Conservation (phyloP, 2,329 filamentous ascomycete genomes). For the Talaromyces sp. region DNA sequence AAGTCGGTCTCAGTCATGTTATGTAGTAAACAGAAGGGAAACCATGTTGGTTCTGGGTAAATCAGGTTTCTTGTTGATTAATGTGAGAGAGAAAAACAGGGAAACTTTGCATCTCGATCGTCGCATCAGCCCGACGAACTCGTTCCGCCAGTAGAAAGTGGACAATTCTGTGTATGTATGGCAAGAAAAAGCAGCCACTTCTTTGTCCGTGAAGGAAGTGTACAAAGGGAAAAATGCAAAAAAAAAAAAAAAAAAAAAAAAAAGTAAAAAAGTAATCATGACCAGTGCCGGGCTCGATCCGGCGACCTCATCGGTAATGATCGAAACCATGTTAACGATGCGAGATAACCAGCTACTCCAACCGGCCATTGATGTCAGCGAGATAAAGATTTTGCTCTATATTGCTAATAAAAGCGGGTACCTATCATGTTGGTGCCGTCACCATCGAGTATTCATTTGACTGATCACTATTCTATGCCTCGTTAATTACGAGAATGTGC, state of each 20-base stretch:
- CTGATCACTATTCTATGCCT: not conserved
- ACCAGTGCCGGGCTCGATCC: slow-evolving; percentile 4
- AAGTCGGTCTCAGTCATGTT: not conserved
- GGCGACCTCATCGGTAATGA: not conserved
- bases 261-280: not conserved
- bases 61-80: not conserved
- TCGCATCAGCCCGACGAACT: not conserved
- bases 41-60: not conserved
- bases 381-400: not conserved
- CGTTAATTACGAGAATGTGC: not conserved
- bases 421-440: not conserved
- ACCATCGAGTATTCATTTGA: too few species aligned
- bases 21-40: not conserved
- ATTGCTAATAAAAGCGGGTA: too few species aligned
- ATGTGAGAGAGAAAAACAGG: not conserved
- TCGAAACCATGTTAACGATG: not conserved
- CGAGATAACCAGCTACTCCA: slow-evolving; percentile 2
- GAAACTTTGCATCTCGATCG: not conserved
- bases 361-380: not conserved
- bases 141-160: not conserved
- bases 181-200: not conserved
- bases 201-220: not conserved
- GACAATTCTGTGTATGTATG: not conserved
- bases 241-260: not conserved
- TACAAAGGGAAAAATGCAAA: not conserved